These are phyloP conservation scores for Lagenidium giganteum DNA, from an alignment of 352 stramenopile genomes.

Conservation along the genomic window DNA sequence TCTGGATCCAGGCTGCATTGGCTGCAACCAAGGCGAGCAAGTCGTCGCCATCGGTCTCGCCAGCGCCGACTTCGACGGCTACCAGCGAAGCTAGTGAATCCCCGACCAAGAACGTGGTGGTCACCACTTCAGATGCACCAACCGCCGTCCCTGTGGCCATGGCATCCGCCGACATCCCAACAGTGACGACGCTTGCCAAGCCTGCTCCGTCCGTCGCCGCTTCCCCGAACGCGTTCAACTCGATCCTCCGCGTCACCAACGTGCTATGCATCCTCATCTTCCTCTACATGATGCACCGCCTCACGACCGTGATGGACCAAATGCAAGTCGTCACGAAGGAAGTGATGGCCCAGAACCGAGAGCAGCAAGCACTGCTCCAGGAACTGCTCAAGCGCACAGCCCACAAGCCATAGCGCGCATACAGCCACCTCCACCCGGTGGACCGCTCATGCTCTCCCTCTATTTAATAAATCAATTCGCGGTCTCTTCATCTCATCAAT, in stretches of 20 bases:
- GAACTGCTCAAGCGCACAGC: constrained; percentile 37
- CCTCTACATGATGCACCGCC: constrained; percentile 63
- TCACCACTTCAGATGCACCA: too few species aligned
- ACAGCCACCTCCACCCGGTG: too few species aligned
- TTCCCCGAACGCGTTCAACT: too few species aligned
- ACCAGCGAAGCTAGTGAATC: constrained; percentile 2
- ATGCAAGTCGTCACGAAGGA: constrained; percentile 58
- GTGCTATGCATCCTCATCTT: constrained; percentile 59
- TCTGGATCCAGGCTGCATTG: constrained; percentile 44
- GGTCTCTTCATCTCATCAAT: too few species aligned
- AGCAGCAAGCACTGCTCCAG: constrained; percentile 64
- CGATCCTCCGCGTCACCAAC: constrained; percentile 31
- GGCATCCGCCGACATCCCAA: too few species aligned
- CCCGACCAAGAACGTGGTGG: neutral
- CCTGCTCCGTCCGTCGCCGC: too few species aligned
- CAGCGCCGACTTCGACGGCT: neutral
- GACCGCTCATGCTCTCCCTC: too few species aligned
- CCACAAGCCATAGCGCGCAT: too few species aligned
- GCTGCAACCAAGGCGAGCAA: constrained; percentile 2
- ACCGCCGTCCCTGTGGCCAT: too few species aligned
- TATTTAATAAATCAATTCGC: too few species aligned
- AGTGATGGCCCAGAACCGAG: constrained; percentile 41
- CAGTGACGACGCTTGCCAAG: too few species aligned
- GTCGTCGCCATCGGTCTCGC: neutral
- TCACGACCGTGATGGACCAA: constrained; percentile 46